Evolutionary conservation across 2,329 filamentous ascomycete genomes (phyloP), one percentile per base, ranked within the genome.

Genomic region (Pseudogymnoascus verrucosus): DNA sequence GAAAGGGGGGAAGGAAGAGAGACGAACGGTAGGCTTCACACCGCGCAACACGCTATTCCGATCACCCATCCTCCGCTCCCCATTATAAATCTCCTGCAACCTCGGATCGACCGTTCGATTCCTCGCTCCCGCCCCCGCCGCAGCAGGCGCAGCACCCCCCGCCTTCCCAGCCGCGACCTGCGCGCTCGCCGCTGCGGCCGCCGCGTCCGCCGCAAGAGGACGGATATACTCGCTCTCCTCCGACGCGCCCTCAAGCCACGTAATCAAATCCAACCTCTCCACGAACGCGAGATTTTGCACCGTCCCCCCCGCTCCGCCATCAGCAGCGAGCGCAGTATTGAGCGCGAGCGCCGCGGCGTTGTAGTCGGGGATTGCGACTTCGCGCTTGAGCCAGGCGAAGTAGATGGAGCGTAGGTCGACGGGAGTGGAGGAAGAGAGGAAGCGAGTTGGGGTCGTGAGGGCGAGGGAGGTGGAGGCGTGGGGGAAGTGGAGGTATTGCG

Each of bases 201-300:
- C 34, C 67, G 73, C 78, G 65, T 88, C 89, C 21, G 87, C 87
- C 26, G 89, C 89, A 61, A 96, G 76, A 7, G 91, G 88, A 76
- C 90, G 92, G 77, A 99, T 96, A 74, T 93, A 95, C 75, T 98
- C 93, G 75, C 89, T 93, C 72, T 96, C 91, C 73, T 93, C 90
- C 61, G 89, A 90, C 60, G 91, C 91, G 40, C 93, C 93, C 72
- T 93, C 91, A 62, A 99, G 80, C 91, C 92, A 99, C 16, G 91
- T 93, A 70, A 96, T 91, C 67, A 99, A 80, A 75, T 98, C 93
- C 62, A 97, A 78, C 62, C 90, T 87, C 80, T 97, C 93, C 64
- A 96, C 90, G 77, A 97, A 99, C 39, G 90, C 88, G 68, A 98
- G 79, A 74, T 95, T 96, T 76, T 93, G 89, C 23, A 97, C 90